phyloP scores from a whole-genome alignment of 2,329 filamentous ascomycete genomes.

The Aspergillus sp. region DNA sequence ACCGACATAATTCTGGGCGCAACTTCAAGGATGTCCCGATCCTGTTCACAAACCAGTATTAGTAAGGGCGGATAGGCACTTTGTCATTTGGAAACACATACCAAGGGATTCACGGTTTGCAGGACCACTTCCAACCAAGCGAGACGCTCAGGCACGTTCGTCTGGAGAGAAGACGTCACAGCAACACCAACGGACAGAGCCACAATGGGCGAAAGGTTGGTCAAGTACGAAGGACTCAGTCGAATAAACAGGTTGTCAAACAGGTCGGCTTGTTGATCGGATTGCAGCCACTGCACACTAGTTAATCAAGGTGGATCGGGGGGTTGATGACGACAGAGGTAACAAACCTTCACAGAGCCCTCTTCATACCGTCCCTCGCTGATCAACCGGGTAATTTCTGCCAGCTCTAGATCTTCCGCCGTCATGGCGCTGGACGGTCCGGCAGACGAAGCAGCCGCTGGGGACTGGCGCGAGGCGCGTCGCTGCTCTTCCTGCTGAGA shows the following conservation, averaged over 20 bases:
- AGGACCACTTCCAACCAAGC: constrained; percentile 60
- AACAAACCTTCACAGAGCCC: constrained; percentile 45
- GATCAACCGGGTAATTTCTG: constrained; percentile 43
- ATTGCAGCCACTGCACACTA: constrained; percentile 59
- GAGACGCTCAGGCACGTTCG: constrained; percentile 55
- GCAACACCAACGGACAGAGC: constrained; percentile 62
- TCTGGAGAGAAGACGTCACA: constrained; percentile 57
- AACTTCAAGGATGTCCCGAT: constrained; percentile 56
- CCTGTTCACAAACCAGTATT: constrained; percentile 32
- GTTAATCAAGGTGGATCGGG: background rate
- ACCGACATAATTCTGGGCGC: constrained; percentile 61
- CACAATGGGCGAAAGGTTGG: constrained; percentile 56
- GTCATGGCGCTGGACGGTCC: constrained; percentile 20
- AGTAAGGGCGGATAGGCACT: background rate
- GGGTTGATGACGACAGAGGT: background rate
- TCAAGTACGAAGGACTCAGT: constrained; percentile 57
- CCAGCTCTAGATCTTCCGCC: constrained; percentile 41
- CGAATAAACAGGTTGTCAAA: constrained; percentile 63
- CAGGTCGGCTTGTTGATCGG: constrained; percentile 56
- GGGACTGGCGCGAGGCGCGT: constrained; percentile 18
- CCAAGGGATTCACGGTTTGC: constrained; percentile 52
- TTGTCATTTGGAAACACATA: constrained; percentile 35
- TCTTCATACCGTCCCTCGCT: constrained; percentile 43
- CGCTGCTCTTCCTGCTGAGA: constrained; percentile 22
- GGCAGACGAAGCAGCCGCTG: constrained; percentile 8